Evolutionary conservation across 768 basidiomycete species (phyloP).

Genomic region (Roridomyces roridus): DNA sequence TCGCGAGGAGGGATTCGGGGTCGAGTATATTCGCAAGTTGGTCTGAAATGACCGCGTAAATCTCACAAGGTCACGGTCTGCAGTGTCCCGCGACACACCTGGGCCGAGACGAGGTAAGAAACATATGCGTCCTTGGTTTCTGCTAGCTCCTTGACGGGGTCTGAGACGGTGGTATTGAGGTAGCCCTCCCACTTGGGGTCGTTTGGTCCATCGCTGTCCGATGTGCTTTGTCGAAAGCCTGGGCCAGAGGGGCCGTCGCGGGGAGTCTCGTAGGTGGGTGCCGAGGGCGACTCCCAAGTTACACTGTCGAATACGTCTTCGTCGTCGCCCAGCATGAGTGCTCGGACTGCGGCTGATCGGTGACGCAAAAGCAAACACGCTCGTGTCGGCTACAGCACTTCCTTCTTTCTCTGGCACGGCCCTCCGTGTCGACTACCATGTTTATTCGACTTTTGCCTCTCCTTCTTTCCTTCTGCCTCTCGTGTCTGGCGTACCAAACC

Average conservation of each 20-base stretch:
- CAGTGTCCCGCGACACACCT: conserved; percentile 56
- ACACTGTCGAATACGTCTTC: conserved; percentile 93
- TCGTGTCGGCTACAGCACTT: background rate
- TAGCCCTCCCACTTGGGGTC: conserved; percentile 93
- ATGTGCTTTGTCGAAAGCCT: conserved; percentile 83
- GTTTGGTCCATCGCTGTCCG: conserved; percentile 74
- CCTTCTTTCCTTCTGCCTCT: conserved; percentile 11
- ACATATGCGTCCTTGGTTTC: conserved; percentile 98
- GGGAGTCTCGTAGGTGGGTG: conserved; percentile 55
- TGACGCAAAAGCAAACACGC: background rate
- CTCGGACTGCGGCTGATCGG: background rate
- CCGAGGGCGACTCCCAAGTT: conserved; percentile 83
- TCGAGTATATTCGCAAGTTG: conserved; percentile 86
- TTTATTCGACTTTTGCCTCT: conserved; percentile 7
- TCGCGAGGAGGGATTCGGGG: conserved; percentile 74
- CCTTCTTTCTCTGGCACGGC: background rate
- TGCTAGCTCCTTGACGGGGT: conserved; percentile 94
- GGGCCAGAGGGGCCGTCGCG: conserved; percentile 58
- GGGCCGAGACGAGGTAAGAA: conserved; percentile 88
- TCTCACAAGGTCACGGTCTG: conserved; percentile 3
- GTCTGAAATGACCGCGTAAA: conserved; percentile 59
- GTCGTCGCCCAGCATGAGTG: conserved; percentile 78
- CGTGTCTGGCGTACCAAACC: conserved; percentile 13
- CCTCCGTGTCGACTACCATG: background rate
- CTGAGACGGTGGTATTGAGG: conserved; percentile 81